A percentile compares a stretch with the other conserved stretches of the same genome.
phyloP scores from a whole-genome alignment of 2,329 filamentous ascomycete genomes.

The Amesomyces nigricolor region DNA sequence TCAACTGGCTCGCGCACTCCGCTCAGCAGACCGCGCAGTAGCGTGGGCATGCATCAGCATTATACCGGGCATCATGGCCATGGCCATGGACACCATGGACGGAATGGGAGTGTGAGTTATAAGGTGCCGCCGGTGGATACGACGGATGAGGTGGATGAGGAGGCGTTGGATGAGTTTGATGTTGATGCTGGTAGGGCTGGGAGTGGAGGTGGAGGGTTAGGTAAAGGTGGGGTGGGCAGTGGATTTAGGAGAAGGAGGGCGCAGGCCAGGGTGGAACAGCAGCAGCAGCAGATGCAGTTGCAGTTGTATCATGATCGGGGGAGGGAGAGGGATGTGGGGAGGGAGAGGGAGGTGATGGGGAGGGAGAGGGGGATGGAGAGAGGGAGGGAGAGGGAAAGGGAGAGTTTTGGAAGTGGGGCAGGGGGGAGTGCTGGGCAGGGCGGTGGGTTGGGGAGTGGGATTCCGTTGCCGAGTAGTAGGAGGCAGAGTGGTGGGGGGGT shows the following conservation, averaged over 20 bases:
- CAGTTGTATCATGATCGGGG: too few species aligned
- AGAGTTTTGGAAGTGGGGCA: too few species aligned
- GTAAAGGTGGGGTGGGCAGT: slow-evolving; percentile 36
- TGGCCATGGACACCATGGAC: slow-evolving; percentile 43
- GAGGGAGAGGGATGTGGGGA: slow-evolving; percentile 26
- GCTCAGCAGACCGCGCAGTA: slow-evolving; percentile 64
- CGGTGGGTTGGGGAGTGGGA: slow-evolving; percentile 31
- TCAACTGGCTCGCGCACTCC: slow-evolving; percentile 53
- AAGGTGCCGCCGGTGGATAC: slow-evolving; percentile 37
- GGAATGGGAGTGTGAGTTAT: slow-evolving; percentile 52
- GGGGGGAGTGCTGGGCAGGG: too few species aligned
- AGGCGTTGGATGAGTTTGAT: slow-evolving; percentile 45
- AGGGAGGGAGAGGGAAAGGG: slow-evolving; percentile 36
- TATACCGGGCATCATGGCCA: too few species aligned
- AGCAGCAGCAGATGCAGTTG: too few species aligned
- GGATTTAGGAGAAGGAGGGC: slow-evolving; percentile 51
- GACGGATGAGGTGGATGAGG: slow-evolving; percentile 19
- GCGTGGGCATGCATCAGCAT: slow-evolving; percentile 50
- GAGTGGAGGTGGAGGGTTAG: slow-evolving; percentile 27
- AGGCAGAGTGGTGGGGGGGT: slow-evolving; percentile 30
- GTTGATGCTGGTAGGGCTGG: slow-evolving; percentile 37
- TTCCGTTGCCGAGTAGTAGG: slow-evolving; percentile 43
- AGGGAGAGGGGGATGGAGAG: slow-evolving; percentile 48
- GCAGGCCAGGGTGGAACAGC: slow-evolving; percentile 43
- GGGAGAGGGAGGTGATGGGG: too few species aligned